phyloP scores from a whole-genome alignment of 2,329 filamentous ascomycete species.

The Monilinia polystroma region DNA sequence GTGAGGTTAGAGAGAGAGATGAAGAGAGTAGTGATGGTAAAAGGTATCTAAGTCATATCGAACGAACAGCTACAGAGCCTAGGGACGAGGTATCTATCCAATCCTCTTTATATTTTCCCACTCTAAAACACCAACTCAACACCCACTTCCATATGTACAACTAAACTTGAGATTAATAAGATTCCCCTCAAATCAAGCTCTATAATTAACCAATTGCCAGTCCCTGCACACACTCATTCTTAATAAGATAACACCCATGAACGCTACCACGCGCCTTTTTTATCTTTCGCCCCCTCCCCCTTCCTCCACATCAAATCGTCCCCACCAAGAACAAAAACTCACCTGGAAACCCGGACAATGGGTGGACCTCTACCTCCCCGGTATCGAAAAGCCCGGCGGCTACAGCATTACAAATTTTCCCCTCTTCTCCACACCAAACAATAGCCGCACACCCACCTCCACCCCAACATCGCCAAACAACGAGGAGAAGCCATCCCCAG shows the following conservation, averaged over 20 bases:
- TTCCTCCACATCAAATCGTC: neutral
- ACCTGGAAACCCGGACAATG: constrained; percentile 7
- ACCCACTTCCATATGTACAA: neutral
- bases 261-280: neutral
- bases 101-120: neutral
- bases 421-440: too few species aligned
- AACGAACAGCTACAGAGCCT: neutral
- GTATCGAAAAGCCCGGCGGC: neutral
- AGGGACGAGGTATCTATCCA: neutral
- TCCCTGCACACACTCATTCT: neutral
- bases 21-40: neutral
- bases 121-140: neutral
- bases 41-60: constrained; percentile 1
- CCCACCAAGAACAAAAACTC: neutral
- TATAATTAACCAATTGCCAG: neutral
- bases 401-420: neutral
- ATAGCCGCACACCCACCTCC: neutral
- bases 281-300: neutral
- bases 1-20: too few species aligned
- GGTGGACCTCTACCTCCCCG: constrained; percentile 2
- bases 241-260: neutral
- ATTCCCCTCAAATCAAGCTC: neutral
- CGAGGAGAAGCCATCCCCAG: too few species aligned
- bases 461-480: neutral
- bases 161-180: neutral